Base-by-base conservation (phyloP, 2,329 filamentous ascomycete species). In the Colletotrichum scovillei region DNA sequence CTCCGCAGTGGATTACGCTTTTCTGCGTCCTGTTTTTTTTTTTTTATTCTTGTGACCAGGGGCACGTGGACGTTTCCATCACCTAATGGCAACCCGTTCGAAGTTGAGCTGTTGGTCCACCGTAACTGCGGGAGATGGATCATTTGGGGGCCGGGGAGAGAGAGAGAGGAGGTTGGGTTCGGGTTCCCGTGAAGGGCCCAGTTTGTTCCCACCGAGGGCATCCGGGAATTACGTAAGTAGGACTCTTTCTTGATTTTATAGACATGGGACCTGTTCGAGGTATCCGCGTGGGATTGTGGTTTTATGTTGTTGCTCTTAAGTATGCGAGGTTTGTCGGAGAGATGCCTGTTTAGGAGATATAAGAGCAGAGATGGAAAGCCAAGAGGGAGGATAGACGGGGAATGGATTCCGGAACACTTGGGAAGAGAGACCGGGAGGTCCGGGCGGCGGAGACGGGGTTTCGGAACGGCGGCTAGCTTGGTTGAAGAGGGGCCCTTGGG, bases 221-320 rank as follows among this genome's bases (percentile, higher is more conserved):
- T 63, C 52, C 35, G 65, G 57, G 58, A 64, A 64, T 73, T 73
- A 73, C 70, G 70, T 73, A 69, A 73, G 59, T 60, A 30, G 66
- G 59, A 69, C 70, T 69, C 56, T 12, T 46, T 52, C 9, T 46
- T 28, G 22, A 42, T 16, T 22, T 4, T 14, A 22, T 19, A 58
- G 53, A 16, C 22, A 58, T 22, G 53, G 8, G 30, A 26, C 24
- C 19, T 28, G 56, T 57, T 58, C 30, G 49, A 63, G 66, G 32
- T n/a, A 12, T 12, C 32, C 32, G 11, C 32, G 11, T 56, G 58
- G 49, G 49, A 22, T 7, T 12, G 22, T 16, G 38, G 16, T 16
- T 42, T 42, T 42, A 16, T 12, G 16, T 63, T 57, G 7, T 57
- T 59, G 24, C 38, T 52, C 24, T 30, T 16, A 19, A 1, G 16